Base-by-base conservation (phyloP, 768 basidiomycete genomes). In the Pisolithus albus region DNA sequence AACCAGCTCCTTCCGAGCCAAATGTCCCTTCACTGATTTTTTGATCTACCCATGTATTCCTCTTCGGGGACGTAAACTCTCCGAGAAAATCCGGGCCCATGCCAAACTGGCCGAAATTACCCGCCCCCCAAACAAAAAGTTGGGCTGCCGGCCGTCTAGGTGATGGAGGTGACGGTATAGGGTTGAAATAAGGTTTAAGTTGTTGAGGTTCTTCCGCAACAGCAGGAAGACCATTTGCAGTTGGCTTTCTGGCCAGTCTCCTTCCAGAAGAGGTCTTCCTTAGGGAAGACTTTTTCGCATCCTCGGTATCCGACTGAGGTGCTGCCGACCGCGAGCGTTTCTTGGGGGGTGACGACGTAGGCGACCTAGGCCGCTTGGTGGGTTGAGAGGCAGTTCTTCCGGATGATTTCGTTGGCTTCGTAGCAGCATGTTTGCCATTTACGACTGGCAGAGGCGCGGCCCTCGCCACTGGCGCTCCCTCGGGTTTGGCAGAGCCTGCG, bases 71-170 rank as follows among this genome's bases (percentile, higher is more conserved):
- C 49, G 76, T 70, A 51, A 86, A 76, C 67, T 95, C 91, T 52
- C 75, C 82, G 30, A 92, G 71, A 46, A 72, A 63, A 56, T 84
- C 81, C 4, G 82, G 81, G 36, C 95, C 95, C 74, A 95, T 80
- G 30, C 94, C 96, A 61, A 96, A 87, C 67, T 98, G 94, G 28
- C 93, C 94, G 71, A 92, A 92, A 68, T 95, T 93, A 24, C 92
- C 93, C 10, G 86, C 83, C 7, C 95, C 95, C 81, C 89, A 97
- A 7, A 80, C 84, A 56, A 93, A 95, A 16, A 93, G 74, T 39
- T 84, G 77, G 13, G 81, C 76, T 32, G 84, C 75, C 18, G 91
- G 92, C 41, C 83, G 78, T 42, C 72, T 59, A 51, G 79, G 77
- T 44, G 72, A 62, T 8, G 80, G 78, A 26, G 82, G 75, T 7